These are phyloP conservation scores for Phylloporus rhodoxanthus DNA, from an alignment of 768 basidiomycete species.

Conservation along the genomic window DNA sequence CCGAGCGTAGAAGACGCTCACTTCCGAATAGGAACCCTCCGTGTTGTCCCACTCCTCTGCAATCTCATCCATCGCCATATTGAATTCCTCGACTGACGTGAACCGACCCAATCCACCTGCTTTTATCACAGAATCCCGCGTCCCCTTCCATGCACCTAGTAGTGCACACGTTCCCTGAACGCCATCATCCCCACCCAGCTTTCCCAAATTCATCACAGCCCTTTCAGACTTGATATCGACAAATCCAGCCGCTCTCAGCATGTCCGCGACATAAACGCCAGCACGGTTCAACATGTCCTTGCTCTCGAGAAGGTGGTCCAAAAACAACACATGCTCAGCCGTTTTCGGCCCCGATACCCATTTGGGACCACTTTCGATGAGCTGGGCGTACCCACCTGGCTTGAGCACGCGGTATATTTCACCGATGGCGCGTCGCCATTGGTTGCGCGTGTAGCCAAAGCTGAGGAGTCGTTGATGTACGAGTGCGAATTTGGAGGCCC, in stretches of 20 bases:
- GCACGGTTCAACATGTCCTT: slow-evolving; percentile 10
- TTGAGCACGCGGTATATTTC: background rate
- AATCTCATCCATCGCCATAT: background rate
- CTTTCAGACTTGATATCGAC: background rate
- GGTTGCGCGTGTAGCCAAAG: background rate
- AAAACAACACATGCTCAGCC: slow-evolving; percentile 1
- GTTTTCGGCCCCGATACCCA: slow-evolving; percentile 14
- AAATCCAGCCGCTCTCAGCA: too few relatives aligned
- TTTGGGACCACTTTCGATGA: slow-evolving; percentile 19
- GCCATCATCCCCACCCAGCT: background rate
- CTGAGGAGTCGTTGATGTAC: background rate
- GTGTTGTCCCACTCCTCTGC: background rate
- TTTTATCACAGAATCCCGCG: background rate
- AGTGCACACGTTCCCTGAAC: background rate
- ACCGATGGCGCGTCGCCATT: background rate
- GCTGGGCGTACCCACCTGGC: background rate
- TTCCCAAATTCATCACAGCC: background rate
- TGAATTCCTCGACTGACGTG: background rate
- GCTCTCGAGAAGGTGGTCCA: slow-evolving; percentile 8
- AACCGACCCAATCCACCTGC: background rate
- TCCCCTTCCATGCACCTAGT: background rate
- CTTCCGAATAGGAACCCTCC: background rate
- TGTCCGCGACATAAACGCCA: slow-evolving; percentile 4
- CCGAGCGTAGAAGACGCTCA: slow-evolving; percentile 10
- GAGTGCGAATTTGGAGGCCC: background rate